phyloP scores from a whole-genome alignment of 768 basidiomycete species.

The Floccularia luteovirens region DNA sequence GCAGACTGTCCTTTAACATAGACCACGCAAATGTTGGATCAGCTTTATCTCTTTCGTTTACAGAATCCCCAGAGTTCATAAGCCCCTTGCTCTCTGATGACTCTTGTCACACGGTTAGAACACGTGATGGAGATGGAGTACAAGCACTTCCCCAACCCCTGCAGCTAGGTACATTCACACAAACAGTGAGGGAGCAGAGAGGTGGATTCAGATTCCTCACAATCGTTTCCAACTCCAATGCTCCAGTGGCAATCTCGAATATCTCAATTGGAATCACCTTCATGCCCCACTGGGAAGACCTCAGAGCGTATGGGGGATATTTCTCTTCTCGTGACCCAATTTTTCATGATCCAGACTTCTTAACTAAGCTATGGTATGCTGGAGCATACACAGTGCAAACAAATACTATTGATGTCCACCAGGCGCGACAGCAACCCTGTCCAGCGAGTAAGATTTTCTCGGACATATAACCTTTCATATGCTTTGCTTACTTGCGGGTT shows the following conservation, averaged over 20 bases:
- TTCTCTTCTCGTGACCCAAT: constrained; percentile 34
- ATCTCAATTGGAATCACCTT: constrained; percentile 35
- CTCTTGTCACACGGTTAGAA: constrained; percentile 17
- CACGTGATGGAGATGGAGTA: constrained; percentile 24
- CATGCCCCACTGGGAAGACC: constrained; percentile 39
- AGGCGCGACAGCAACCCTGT: constrained; percentile 26
- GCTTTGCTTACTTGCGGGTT: too few species aligned
- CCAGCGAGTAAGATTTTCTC: too few species aligned
- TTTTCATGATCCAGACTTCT: constrained; percentile 34
- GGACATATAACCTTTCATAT: too few species aligned
- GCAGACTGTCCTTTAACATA: constrained; percentile 21
- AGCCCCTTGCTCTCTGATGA: constrained; percentile 34
- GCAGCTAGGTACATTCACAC: constrained; percentile 20
- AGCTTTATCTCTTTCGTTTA: constrained; percentile 38
- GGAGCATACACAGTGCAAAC: constrained; percentile 50
- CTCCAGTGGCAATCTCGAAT: constrained; percentile 31
- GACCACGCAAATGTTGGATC: constrained; percentile 17
- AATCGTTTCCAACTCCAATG: constrained; percentile 28
- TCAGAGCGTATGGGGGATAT: constrained; percentile 38
- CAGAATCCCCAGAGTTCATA: constrained; percentile 42
- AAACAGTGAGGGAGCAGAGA: constrained; percentile 28
- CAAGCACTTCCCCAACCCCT: constrained; percentile 22
- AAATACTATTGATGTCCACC: constrained; percentile 30
- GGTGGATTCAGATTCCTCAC: constrained; percentile 44
- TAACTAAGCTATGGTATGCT: constrained; percentile 48